phyloP scores from a whole-genome alignment of 345 rosid species.

The Citropsis articulata region DNA sequence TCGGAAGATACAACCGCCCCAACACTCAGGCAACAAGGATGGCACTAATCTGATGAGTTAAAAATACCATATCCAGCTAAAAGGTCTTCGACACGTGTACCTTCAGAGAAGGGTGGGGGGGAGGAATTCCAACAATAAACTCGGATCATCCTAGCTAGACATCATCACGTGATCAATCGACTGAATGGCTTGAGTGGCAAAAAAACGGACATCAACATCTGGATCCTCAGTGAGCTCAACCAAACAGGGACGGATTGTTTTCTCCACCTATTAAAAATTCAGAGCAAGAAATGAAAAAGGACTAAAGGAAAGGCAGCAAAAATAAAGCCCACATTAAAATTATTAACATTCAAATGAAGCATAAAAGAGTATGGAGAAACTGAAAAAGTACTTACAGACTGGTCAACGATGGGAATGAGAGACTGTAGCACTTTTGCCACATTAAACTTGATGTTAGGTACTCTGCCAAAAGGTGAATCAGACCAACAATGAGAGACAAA shows the following conservation, averaged over 20 bases:
- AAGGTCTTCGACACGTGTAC: neutral
- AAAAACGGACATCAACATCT: constrained; percentile 87
- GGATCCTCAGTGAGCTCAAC: constrained; percentile 90
- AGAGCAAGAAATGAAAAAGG: neutral
- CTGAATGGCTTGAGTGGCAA: constrained; percentile 80
- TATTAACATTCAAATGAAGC: neutral
- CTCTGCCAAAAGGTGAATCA: constrained; percentile 44
- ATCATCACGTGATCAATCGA: constrained; percentile 73
- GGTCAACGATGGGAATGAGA: constrained; percentile 81
- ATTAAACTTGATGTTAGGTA: constrained; percentile 93
- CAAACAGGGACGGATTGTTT: constrained; percentile 68
- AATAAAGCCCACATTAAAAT: neutral
- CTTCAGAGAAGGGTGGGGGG: too few species aligned
- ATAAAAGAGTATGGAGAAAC: neutral
- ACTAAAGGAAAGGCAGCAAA: neutral
- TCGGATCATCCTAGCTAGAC: constrained; percentile 46
- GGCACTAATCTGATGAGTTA: neutral
- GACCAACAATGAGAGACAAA: constrained; percentile 15
- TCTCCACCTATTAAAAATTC: constrained; percentile 55
- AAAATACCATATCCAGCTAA: neutral
- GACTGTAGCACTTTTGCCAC: constrained; percentile 93
- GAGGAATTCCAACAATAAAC: neutral
- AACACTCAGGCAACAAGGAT: neutral
- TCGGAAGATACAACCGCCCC: constrained; percentile 3
- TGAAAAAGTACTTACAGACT: constrained; percentile 51